phyloP scores from a whole-genome alignment of 176 grass and related monocot genomes.

The Rhynchospora tenuis region DNA sequence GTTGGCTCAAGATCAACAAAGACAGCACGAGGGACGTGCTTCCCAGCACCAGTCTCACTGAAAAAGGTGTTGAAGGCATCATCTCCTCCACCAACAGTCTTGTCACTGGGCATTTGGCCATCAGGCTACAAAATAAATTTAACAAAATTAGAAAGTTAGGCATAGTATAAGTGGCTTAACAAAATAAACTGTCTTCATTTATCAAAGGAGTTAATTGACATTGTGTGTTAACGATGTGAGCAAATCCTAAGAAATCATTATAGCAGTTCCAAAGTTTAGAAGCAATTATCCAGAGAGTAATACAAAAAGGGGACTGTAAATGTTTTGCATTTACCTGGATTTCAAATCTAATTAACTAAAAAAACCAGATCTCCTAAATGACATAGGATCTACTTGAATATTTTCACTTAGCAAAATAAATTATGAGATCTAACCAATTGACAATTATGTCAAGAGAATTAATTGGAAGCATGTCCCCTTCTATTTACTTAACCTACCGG shows the following conservation, averaged over 20 bases:
- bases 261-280: neutral
- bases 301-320: neutral
- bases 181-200: neutral
- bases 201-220: too few species aligned
- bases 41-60: slow-evolving; percentile 66
- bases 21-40: slow-evolving; percentile 70
- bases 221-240: too few species aligned
- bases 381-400: neutral
- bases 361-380: neutral
- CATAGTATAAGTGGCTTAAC: neutral
- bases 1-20: slow-evolving; percentile 80
- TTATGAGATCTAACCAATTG: neutral
- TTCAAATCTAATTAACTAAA: neutral
- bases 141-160: neutral
- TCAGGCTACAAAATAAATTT: slow-evolving; percentile 43
- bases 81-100: slow-evolving; percentile 48
- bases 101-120: slow-evolving; percentile 67
- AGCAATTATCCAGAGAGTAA: neutral
- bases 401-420: neutral
- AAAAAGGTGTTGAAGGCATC: slow-evolving; percentile 81
- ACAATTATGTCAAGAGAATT: neutral
- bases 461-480: too few species aligned
- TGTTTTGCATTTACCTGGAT: neutral
- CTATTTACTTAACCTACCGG: neutral
- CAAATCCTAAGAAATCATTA: too few species aligned